Conservation (phyloP, 176 grass and related monocot species). For the Triticum timopheevii region DNA sequence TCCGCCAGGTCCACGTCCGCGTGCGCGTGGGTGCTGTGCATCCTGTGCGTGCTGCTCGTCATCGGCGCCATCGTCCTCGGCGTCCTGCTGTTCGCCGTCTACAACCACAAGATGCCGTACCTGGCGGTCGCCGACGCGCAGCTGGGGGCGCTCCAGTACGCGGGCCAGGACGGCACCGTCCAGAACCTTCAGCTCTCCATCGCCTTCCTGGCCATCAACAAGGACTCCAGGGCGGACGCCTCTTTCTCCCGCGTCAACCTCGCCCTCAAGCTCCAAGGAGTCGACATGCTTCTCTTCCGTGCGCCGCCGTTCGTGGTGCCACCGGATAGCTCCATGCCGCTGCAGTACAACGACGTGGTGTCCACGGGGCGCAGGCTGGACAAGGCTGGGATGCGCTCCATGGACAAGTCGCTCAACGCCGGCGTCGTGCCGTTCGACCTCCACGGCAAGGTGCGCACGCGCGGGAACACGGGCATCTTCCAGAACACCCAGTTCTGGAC, state of each 20-base stretch:
- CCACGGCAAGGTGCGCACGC: slow-evolving; percentile 41
- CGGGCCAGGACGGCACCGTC: slow-evolving; percentile 37
- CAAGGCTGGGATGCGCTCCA: slow-evolving; percentile 25
- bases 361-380: slow-evolving; percentile 31
- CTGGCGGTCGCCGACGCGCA: slow-evolving; percentile 43
- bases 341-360: slow-evolving; percentile 37
- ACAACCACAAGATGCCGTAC: slow-evolving; percentile 56
- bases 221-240: slow-evolving; percentile 48
- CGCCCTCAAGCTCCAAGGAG: slow-evolving; percentile 8
- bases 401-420: slow-evolving; percentile 42
- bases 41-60: slow-evolving; percentile 38
- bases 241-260: slow-evolving; percentile 42
- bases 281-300: slow-evolving; percentile 40
- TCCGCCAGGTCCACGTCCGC: background rate
- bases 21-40: background rate
- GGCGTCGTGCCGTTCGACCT: slow-evolving; percentile 52
- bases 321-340: slow-evolving; percentile 40
- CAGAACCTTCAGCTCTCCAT: slow-evolving; percentile 28
- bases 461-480: slow-evolving; percentile 70
- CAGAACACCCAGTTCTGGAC: slow-evolving; percentile 38
- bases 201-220: slow-evolving; percentile 46
- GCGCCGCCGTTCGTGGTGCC: slow-evolving; percentile 49
- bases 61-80: slow-evolving; percentile 43
- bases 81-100: slow-evolving; percentile 40
- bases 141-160: slow-evolving; percentile 40